Percentiles rank a stretch among this genome's conserved stretches.
Evolutionary conservation across 129 eudicot species (phyloP).

Genomic region (carrot (Daucus carota)): DNA sequence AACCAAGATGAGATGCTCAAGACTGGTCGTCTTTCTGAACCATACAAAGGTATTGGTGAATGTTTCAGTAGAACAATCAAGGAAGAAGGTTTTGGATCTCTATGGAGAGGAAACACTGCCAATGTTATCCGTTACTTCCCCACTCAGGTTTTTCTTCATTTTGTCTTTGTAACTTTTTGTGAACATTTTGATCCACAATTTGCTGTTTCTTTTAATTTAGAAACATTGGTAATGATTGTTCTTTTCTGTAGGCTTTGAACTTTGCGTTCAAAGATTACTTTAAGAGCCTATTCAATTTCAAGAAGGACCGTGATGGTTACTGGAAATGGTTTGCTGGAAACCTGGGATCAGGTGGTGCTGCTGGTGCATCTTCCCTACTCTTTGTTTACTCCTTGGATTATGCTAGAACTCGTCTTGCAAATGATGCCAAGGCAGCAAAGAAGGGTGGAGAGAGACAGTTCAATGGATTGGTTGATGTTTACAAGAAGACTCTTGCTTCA

Average conservation of each 20-base stretch:
- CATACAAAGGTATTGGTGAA: constrained; percentile 16
- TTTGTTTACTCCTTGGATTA: constrained; percentile 20
- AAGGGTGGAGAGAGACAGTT: constrained; percentile 19
- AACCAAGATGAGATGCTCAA: constrained; percentile 20
- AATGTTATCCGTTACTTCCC: constrained; percentile 20
- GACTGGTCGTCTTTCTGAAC: constrained; percentile 17
- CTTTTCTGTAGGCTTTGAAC: constrained; percentile 10
- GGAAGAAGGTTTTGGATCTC: constrained; percentile 12
- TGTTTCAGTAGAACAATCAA: constrained; percentile 15
- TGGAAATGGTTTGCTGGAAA: constrained; percentile 21
- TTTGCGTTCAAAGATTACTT: constrained; percentile 20
- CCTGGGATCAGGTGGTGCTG: constrained; percentile 19
- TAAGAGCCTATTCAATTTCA: constrained; percentile 16
- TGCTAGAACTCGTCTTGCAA: constrained; percentile 17
- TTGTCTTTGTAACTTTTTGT: no score
- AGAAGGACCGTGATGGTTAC: constrained; percentile 19
- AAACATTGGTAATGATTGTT: background rate
- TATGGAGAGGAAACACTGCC: constrained; percentile 20
- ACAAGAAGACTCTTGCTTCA: constrained; percentile 15
- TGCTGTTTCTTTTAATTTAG: background rate
- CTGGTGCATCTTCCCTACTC: constrained; percentile 17
- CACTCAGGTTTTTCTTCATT: constrained; percentile 7
- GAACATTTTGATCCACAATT: background rate
- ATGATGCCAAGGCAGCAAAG: constrained; percentile 18
- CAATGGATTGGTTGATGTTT: constrained; percentile 18